phyloP scores from a whole-genome alignment of 2,329 filamentous ascomycete species.

The Didymellaceae sp. region DNA sequence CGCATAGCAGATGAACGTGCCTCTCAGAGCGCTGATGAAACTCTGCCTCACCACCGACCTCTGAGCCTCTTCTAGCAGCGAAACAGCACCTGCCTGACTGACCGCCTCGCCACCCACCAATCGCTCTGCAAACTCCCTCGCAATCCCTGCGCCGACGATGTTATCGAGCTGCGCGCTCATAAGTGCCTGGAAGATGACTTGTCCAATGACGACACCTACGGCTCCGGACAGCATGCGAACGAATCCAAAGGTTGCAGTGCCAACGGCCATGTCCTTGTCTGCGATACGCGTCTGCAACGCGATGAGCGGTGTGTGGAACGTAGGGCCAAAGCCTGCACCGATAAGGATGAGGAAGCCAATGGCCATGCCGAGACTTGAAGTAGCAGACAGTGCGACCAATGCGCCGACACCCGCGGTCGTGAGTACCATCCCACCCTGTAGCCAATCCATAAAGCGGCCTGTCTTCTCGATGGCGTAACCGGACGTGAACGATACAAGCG shows the following conservation, averaged over 20 bases:
- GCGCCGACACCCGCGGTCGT: constrained; percentile 47
- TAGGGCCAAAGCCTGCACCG: constrained; percentile 59
- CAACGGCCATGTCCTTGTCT: constrained; percentile 58
- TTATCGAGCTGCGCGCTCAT: constrained; percentile 58
- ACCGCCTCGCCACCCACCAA: constrained; percentile 43
- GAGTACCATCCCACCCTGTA: constrained; percentile 40
- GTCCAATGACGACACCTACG: constrained; percentile 57
- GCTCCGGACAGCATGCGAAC: constrained; percentile 54
- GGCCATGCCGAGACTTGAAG: constrained; percentile 39
- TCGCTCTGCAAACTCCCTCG: constrained; percentile 25
- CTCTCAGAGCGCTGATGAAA: constrained; percentile 53
- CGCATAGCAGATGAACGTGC: constrained; percentile 60
- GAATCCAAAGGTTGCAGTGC: constrained; percentile 60
- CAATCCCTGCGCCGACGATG: constrained; percentile 32
- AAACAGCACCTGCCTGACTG: constrained; percentile 35
- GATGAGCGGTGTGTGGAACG: constrained; percentile 63
- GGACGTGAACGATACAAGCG: constrained; percentile 53
- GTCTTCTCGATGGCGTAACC: constrained; percentile 56
- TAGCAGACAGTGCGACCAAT: constrained; percentile 32
- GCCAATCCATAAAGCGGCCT: constrained; percentile 50
- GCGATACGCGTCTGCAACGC: constrained; percentile 65
- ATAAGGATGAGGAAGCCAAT: constrained; percentile 58
- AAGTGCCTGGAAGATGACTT: constrained; percentile 60
- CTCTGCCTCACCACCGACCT: constrained; percentile 48
- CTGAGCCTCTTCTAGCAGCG: constrained; percentile 37